Conservation (phyloP, 306 rosid genomes). For the Trifolium fragiferum region DNA sequence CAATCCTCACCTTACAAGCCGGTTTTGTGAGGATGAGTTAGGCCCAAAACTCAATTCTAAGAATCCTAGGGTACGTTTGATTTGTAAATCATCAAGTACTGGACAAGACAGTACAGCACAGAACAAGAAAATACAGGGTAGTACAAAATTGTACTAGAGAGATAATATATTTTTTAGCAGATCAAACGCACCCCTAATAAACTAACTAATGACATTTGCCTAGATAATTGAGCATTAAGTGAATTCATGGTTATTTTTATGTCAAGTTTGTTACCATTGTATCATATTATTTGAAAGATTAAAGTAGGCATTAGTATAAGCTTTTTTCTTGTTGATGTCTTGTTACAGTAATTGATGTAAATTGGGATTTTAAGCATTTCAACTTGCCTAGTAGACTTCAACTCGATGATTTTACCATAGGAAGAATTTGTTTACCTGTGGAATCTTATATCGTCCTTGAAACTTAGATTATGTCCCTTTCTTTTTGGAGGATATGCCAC, state of each 20-base stretch:
- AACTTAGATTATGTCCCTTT: not conserved
- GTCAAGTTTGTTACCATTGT: slow-evolving; percentile 14
- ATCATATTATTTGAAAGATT: not conserved
- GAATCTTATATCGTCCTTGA: not conserved
- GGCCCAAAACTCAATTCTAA: too few relatives aligned
- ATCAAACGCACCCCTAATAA: too few relatives aligned
- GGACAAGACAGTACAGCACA: too few relatives aligned
- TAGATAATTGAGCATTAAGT: slow-evolving; percentile 19
- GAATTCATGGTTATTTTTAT: slow-evolving; percentile 33
- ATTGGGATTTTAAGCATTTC: slow-evolving; percentile 16
- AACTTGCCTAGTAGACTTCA: slow-evolving; percentile 26
- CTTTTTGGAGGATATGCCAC: not conserved
- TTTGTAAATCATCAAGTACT: too few relatives aligned
- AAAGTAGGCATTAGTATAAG: not conserved
- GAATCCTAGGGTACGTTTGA: too few relatives aligned
- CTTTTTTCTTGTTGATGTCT: not conserved
- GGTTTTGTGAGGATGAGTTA: too few relatives aligned
- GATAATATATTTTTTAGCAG: too few relatives aligned
- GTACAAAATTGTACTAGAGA: too few relatives aligned
- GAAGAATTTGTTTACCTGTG: not conserved
- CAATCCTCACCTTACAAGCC: too few relatives aligned
- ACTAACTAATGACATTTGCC: too few relatives aligned
- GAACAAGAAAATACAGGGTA: too few relatives aligned
- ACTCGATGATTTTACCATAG: not conserved
- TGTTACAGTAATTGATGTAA: not conserved